phyloP scores from a whole-genome alignment of 192 early-diverging fungal genomes.

The Backusella tuberculispora region DNA sequence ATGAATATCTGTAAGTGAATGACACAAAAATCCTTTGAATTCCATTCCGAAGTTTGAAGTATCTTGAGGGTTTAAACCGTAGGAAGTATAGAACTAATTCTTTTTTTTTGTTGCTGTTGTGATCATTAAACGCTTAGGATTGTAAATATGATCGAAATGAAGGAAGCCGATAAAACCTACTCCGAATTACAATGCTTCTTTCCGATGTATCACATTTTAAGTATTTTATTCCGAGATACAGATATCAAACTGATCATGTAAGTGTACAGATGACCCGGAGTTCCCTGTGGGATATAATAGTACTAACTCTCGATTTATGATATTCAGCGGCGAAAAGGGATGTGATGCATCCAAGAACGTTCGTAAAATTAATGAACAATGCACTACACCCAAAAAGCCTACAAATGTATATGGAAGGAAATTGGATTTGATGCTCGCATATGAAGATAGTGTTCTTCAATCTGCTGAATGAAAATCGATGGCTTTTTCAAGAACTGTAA shows the following conservation, averaged over 20 bases:
- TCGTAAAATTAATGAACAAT: background rate
- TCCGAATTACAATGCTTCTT: background rate
- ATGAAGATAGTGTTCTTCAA: background rate
- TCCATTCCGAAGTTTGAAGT: background rate
- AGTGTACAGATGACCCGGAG: background rate
- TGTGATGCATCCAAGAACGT: background rate
- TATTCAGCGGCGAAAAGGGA: background rate
- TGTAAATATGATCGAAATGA: background rate
- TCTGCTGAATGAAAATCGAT: background rate
- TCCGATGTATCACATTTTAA: background rate
- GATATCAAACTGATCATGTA: background rate
- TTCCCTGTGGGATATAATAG: background rate
- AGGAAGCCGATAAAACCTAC: background rate
- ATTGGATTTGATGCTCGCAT: background rate
- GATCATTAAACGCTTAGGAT: background rate
- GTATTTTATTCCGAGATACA: background rate
- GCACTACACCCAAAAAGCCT: background rate
- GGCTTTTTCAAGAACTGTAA: background rate
- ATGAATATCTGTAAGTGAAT: background rate
- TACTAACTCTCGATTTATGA: background rate
- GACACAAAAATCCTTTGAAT: background rate
- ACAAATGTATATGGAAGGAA: background rate
- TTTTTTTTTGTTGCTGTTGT: no score
- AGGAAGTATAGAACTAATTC: no score
- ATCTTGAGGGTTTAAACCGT: background rate